A percentile compares a stretch with the other conserved stretches of the same genome.
phyloP scores from a whole-genome alignment of 108 stramenopile genomes.

The Hondaea fermentalgiana region DNA sequence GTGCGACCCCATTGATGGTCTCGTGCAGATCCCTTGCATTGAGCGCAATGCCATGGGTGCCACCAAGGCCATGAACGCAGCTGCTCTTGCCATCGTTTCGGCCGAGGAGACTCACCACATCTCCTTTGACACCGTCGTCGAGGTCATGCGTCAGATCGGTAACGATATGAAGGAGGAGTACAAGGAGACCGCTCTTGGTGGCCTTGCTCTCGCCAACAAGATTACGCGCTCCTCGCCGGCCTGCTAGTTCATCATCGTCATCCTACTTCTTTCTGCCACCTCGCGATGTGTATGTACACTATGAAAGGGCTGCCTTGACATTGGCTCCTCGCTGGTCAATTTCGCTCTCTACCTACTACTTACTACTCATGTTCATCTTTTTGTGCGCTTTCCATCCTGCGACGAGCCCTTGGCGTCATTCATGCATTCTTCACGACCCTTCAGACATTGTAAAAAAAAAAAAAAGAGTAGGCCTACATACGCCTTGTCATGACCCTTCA shows the following conservation, averaged over 20 bases:
- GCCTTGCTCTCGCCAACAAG: constrained; percentile 8
- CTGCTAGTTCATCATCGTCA: neutral
- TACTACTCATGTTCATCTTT: too few species aligned
- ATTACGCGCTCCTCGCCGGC: neutral
- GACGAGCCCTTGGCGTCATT: too few species aligned
- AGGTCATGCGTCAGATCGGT: constrained; percentile 11
- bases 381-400: too few species aligned
- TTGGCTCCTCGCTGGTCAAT: too few species aligned
- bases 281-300: too few species aligned
- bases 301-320: too few species aligned
- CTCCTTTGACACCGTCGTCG: neutral
- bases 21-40: constrained; percentile 14
- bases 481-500: too few species aligned
- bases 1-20: constrained; percentile 4
- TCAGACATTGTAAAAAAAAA: too few species aligned
- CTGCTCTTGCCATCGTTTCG: neutral
- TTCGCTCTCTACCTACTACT: too few species aligned
- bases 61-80: constrained; percentile 12
- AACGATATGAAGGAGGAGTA: constrained; percentile 18
- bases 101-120: neutral
- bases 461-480: too few species aligned
- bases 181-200: constrained; percentile 18
- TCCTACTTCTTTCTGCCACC: too few species aligned
- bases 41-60: constrained; percentile 19
- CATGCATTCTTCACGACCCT: too few species aligned